phyloP scores from a whole-genome alignment of 2,329 filamentous ascomycete species.

The Chaetomium olivaceum region DNA sequence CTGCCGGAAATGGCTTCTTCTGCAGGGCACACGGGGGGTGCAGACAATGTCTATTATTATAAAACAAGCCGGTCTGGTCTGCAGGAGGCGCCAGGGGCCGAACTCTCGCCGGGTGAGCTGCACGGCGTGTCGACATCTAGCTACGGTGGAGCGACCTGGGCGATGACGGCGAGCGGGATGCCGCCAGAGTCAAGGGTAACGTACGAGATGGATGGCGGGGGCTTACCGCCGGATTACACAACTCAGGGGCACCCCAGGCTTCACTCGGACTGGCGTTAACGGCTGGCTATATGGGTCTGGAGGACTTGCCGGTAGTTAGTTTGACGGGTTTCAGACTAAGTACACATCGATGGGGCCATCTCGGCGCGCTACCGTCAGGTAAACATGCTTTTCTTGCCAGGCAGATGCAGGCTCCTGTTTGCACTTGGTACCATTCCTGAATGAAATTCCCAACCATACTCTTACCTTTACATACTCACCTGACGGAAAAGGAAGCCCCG shows the following conservation, averaged over 20 bases:
- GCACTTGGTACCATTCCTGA: no score
- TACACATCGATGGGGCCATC: no score
- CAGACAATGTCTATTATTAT: not conserved
- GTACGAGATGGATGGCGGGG: not conserved
- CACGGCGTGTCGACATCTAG: not conserved
- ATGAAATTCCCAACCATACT: no score
- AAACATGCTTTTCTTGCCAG: no score
- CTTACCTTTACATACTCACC: no score
- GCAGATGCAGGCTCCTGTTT: no score
- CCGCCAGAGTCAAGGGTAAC: not conserved
- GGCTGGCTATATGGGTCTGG: no score
- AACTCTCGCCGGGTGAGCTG: not conserved
- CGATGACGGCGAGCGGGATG: not conserved
- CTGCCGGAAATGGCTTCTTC: not conserved
- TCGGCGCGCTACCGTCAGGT: no score
- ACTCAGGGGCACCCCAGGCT: not conserved
- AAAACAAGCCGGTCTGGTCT: not conserved
- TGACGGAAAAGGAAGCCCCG: no score
- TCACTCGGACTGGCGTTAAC: not conserved
- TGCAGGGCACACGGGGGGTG: not conserved
- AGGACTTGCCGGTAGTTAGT: no score
- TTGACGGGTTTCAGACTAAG: no score
- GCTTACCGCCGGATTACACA: not conserved
- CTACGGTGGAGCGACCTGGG: not conserved
- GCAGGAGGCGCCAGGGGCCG: not conserved